phyloP scores from a whole-genome alignment of 2,329 filamentous ascomycete genomes.

The Stylonectria norvegica region DNA sequence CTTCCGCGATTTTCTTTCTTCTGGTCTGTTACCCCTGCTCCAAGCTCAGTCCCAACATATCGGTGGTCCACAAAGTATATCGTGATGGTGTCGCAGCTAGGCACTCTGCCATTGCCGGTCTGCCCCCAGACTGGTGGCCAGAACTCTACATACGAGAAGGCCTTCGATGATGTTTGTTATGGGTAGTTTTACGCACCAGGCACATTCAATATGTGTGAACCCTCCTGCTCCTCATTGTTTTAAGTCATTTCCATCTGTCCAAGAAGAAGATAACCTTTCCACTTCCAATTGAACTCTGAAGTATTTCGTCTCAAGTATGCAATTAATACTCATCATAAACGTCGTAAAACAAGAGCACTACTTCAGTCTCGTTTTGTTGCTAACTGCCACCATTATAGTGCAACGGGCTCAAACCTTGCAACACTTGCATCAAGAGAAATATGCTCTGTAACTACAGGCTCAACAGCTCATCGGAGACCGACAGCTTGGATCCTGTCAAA shows the following conservation, averaged over 20 bases:
- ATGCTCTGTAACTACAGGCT: conserved; percentile 17
- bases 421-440: conserved; percentile 20
- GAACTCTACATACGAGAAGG: no score
- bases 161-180: no score
- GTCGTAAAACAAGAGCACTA: not conserved
- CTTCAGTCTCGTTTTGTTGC: not conserved
- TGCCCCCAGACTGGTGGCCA: no score
- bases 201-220: no score
- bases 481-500: not conserved
- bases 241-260: not conserved
- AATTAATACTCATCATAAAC: no score
- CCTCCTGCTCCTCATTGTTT: not conserved
- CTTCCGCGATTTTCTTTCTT: not conserved
- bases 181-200: no score
- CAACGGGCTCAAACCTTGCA: conserved; percentile 22
- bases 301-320: no score
- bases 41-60: not conserved
- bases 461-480: not conserved
- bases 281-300: no score
- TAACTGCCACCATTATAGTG: conserved; percentile 14
- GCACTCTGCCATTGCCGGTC: no score
- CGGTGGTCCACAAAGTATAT: not conserved
- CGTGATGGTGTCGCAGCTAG: not conserved
- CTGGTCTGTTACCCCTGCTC: not conserved
- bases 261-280: not conserved